Conservation (phyloP, 352 stramenopile genomes). For the Phytophthora pini region DNA sequence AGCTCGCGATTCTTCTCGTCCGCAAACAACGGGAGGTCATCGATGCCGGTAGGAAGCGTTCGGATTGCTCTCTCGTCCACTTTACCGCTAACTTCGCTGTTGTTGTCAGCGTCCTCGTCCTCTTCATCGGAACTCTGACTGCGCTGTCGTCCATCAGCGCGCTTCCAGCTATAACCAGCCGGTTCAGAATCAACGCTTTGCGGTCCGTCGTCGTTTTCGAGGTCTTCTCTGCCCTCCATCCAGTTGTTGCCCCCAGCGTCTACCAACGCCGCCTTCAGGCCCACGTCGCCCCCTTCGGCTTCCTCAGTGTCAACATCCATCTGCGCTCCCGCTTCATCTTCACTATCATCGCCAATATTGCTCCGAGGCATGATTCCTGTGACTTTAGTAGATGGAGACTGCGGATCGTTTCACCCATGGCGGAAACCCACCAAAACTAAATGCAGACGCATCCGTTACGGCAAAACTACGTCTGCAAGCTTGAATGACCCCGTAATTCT, state of each 20-base stretch:
- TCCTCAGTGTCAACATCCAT: slow-evolving; percentile 16
- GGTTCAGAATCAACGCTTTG: slow-evolving; percentile 32
- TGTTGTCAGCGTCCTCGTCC: slow-evolving; percentile 40
- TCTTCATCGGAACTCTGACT: slow-evolving; percentile 37
- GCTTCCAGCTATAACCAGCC: slow-evolving; percentile 68
- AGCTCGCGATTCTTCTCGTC: slow-evolving; percentile 89
- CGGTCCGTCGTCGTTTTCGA: slow-evolving; percentile 14
- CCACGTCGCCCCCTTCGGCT: neutral
- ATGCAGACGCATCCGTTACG: slow-evolving; percentile 13
- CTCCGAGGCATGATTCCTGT: slow-evolving; percentile 22
- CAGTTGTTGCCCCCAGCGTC: slow-evolving; percentile 28
- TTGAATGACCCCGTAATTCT: too few species aligned
- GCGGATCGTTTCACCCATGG: slow-evolving; percentile 11
- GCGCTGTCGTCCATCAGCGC: slow-evolving; percentile 54
- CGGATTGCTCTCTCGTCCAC: slow-evolving; percentile 28
- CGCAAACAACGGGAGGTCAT: slow-evolving; percentile 90
- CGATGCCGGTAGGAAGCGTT: slow-evolving; percentile 75
- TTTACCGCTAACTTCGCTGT: slow-evolving; percentile 31
- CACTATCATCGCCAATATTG: slow-evolving; percentile 5
- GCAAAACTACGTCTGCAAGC: too few species aligned
- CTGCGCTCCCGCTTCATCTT: slow-evolving; percentile 8
- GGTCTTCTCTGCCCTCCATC: slow-evolving; percentile 27
- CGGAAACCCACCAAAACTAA: slow-evolving; percentile 13
- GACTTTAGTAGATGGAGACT: neutral
- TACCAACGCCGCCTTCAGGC: slow-evolving; percentile 31